A percentile compares a stretch with the other conserved stretches of the same genome.
These are phyloP conservation scores for Excoecaria cochinchinensis DNA, from an alignment of 345 rosid species.

Conservation along the genomic window DNA sequence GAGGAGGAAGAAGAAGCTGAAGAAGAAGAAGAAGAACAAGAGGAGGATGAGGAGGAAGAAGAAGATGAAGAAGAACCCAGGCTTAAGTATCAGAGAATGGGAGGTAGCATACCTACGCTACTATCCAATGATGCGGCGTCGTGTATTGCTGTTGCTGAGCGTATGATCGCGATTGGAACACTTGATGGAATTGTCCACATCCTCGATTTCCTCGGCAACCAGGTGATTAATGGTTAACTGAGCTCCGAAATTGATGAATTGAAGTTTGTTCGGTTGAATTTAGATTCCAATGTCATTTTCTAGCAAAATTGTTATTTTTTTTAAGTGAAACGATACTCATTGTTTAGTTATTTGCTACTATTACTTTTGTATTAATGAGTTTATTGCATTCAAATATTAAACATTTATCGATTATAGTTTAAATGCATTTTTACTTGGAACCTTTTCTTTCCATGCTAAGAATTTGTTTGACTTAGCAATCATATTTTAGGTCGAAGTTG, in stretches of 20 bases:
- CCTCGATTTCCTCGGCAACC: constrained; percentile 96
- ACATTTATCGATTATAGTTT: not conserved
- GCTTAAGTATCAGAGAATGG: constrained; percentile 95
- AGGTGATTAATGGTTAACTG: constrained; percentile 36
- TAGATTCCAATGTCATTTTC: not conserved
- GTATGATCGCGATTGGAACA: constrained; percentile 98
- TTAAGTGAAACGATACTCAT: not conserved
- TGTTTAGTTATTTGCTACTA: not conserved
- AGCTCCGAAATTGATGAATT: not conserved
- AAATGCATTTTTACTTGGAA: not conserved
- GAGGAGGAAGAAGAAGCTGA: constrained; percentile 23
- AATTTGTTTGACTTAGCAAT: not conserved
- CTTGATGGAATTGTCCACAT: constrained; percentile 84
- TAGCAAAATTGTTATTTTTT: not conserved
- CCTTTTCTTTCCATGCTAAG: not conserved
- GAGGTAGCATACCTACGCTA: constrained; percentile 82
- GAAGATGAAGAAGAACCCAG: constrained; percentile 94
- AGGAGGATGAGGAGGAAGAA: constrained; percentile 45
- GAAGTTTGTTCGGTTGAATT: not conserved
- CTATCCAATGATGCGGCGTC: constrained; percentile 90
- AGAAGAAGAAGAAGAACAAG: constrained; percentile 14
- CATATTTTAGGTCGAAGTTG: not conserved
- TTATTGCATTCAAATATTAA: not conserved
- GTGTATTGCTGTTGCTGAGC: constrained; percentile 86
- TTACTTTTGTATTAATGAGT: too few relatives aligned